Evolutionary conservation across 2,329 filamentous ascomycete species (phyloP), one percentile per base, ranked within the genome.

Genomic region (Sclerotinia trifoliorum): DNA sequence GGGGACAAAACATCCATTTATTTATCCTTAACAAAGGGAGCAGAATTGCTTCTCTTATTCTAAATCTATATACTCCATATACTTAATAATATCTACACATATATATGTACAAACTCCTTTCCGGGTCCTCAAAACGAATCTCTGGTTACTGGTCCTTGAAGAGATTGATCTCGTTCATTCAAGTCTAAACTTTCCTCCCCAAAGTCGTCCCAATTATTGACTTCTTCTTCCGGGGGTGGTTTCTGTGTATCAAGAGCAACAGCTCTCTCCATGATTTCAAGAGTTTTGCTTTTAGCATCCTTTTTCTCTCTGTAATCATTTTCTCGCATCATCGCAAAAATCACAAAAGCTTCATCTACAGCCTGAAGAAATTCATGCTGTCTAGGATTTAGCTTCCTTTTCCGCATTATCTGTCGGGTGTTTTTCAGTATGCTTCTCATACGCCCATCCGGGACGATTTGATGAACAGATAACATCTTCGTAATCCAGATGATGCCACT

Each of bases 401-500:
- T 46, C 21, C 52, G 58, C 55, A 29, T 21, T 15, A 1, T 7
- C 35, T 48, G 52, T 7, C 64, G 60, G 7, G 52, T 46, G n/a
- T 70, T 60, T 26, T 73, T 74, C 7, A 77, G 39, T 17, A 58
- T n/a, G 1, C 24, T 17, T 29, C 69, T 68, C 61, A 77, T 74
- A 8, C 55, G 62, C 1, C 39, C 32, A 44, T 77, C 75, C 0
- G 76, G 75, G 26, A 67, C 48, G 15, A 77, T 24, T 7, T 70
- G 70, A 57, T 76, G 76, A 48, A 51, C 57, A 17, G 58, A 54
- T 6, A 77, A 54, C 35, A 68, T 70, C 29, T 73, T 46, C 19
- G 75, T 65, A 11, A 75, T 71, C 74, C 74, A 77, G 19, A 69
- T 58, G 15, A 78, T 60, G 6, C 76, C 76, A n/a, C 51, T 44